Conservation (phyloP, 768 basidiomycete species). For the Epithele typhae region DNA sequence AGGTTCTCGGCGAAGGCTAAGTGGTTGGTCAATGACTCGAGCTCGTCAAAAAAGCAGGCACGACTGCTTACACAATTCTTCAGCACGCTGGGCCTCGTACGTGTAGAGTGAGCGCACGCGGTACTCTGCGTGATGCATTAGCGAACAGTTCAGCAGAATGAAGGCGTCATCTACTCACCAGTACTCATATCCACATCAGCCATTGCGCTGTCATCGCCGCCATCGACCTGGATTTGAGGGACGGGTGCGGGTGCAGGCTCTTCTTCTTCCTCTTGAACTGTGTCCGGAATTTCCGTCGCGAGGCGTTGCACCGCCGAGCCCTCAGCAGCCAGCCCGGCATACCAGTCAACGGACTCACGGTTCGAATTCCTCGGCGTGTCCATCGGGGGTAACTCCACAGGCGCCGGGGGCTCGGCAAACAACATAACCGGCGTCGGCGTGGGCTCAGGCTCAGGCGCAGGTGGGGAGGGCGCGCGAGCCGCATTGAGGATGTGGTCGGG, state of each 20-base stretch:
- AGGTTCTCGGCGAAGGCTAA: constrained; percentile 78
- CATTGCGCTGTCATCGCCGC: constrained; percentile 44
- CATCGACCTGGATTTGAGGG: constrained; percentile 56
- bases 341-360: constrained; percentile 89
- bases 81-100: constrained; percentile 81
- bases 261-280: constrained; percentile 61
- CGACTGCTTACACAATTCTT: constrained; percentile 75
- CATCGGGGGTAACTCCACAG: constrained; percentile 10
- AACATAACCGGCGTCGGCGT: constrained; percentile 24
- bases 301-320: constrained; percentile 32
- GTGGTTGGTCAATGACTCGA: not conserved
- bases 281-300: constrained; percentile 38
- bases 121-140: constrained; percentile 45
- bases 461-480: constrained; percentile 39
- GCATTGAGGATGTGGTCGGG: constrained; percentile 62
- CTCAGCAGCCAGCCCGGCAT: constrained; percentile 80
- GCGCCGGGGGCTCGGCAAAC: constrained; percentile 23
- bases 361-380: constrained; percentile 38
- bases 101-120: constrained; percentile 78
- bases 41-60: constrained; percentile 4
- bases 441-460: constrained; percentile 24
- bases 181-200: constrained; percentile 67
- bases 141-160: not conserved
- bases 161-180: constrained; percentile 53
- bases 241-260: constrained; percentile 35